Percentiles rank a stretch among this genome's conserved stretches.
Conservation (phyloP, 2,329 filamentous ascomycete species). For the Aspergillus brunneoviolaceus region DNA sequence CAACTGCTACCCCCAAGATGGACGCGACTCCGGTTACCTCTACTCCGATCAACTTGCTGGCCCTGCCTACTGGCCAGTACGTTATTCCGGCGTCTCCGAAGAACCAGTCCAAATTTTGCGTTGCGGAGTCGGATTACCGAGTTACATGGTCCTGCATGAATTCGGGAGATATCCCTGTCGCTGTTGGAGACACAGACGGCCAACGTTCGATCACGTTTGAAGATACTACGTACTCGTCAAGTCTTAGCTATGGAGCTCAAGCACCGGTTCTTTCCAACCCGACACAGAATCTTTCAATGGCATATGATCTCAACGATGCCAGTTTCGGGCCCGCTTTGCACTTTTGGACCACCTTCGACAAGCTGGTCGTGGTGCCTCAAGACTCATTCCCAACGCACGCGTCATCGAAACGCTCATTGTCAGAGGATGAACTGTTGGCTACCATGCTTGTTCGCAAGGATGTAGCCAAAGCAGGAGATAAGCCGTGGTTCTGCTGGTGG, state of each 20-base stretch:
- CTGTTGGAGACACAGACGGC: constrained; percentile 26
- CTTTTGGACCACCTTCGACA: constrained; percentile 63
- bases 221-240: constrained; percentile 37
- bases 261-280: constrained; percentile 49
- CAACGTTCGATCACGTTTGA: constrained; percentile 39
- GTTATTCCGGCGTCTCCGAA: constrained; percentile 50
- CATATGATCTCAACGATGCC: constrained; percentile 57
- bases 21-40: constrained; percentile 53
- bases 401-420: constrained; percentile 30
- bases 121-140: constrained; percentile 46
- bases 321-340: constrained; percentile 62
- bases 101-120: constrained; percentile 51
- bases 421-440: constrained; percentile 25
- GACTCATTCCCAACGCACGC: constrained; percentile 33
- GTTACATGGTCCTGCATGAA: constrained; percentile 53
- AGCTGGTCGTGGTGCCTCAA: constrained; percentile 57
- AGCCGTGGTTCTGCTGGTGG: constrained; percentile 70
- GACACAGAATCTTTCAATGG: constrained; percentile 53
- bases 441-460: constrained; percentile 38
- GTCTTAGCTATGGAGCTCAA: constrained; percentile 62
- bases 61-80: constrained; percentile 53
- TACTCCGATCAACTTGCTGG: constrained; percentile 44
- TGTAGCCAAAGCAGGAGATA: constrained; percentile 54
- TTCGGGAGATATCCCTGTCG: constrained; percentile 35
- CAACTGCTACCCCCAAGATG: constrained; percentile 50